Conservation (phyloP, 352 stramenopile genomes). For the Phytopythium mirpurense region DNA sequence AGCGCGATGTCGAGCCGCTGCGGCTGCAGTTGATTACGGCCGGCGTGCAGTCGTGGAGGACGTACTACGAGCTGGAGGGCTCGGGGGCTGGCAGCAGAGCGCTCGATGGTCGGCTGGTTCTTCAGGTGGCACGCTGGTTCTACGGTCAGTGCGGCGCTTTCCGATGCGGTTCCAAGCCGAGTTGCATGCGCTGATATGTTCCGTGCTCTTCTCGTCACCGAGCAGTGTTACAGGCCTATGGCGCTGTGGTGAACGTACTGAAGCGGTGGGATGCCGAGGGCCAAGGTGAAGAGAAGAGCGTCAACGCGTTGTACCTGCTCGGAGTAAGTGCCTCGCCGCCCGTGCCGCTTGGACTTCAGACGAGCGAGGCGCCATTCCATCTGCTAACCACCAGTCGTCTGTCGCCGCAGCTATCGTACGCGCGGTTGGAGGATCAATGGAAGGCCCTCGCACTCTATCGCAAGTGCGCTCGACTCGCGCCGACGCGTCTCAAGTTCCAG, state of each 20-base stretch:
- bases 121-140: conserved; percentile 71
- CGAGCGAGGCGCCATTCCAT: too few species aligned
- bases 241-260: conserved; percentile 22
- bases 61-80: conserved; percentile 54
- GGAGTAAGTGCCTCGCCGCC: conserved; percentile 19
- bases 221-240: conserved; percentile 15
- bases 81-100: conserved; percentile 1
- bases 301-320: conserved; percentile 36
- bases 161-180: neutral
- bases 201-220: neutral
- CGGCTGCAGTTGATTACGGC: conserved; percentile 12
- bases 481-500: conserved; percentile 42
- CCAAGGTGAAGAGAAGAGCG: neutral
- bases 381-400: neutral
- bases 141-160: conserved; percentile 29
- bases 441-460: conserved; percentile 43
- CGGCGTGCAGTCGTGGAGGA: conserved; percentile 35
- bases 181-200: neutral
- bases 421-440: conserved; percentile 28
- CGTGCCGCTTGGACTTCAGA: too few species aligned
- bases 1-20: neutral
- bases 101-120: conserved; percentile 2
- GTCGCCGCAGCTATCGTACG: conserved; percentile 30
- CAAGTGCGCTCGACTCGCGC: conserved; percentile 28
- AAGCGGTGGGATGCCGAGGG: conserved; percentile 9